These are phyloP conservation scores for Gentiana dahurica DNA, from an alignment of 257 asterid genomes.

Conservation along the genomic window DNA sequence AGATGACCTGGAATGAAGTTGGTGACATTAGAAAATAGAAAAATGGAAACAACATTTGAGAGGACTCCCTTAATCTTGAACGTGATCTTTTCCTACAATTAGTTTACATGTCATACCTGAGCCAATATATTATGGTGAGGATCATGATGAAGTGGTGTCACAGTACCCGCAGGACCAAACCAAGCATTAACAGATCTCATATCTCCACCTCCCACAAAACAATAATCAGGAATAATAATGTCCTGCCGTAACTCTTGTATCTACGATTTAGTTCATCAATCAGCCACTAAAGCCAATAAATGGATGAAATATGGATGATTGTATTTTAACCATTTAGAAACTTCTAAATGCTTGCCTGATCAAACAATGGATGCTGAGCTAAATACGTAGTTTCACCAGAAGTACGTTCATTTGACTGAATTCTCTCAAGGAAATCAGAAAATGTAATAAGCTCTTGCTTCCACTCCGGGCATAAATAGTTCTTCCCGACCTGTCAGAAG, in stretches of 20 bases:
- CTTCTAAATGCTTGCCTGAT: constrained; percentile 49
- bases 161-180: constrained; percentile 96
- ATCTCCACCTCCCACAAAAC: constrained; percentile 90
- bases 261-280: constrained; percentile 30
- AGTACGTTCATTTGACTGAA: constrained; percentile 31
- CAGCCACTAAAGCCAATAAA: constrained; percentile 6
- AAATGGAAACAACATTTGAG: not conserved
- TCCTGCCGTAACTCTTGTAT: constrained; percentile 81
- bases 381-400: constrained; percentile 47
- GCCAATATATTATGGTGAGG: constrained; percentile 98
- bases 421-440: constrained; percentile 84
- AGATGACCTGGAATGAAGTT: not conserved
- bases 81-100: not conserved
- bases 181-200: constrained; percentile 88
- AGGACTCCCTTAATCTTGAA: not conserved
- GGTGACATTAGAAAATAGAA: not conserved
- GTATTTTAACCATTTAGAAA: not conserved
- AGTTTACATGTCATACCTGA: constrained; percentile 47
- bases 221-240: constrained; percentile 84
- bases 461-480: constrained; percentile 55
- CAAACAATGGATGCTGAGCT: constrained; percentile 94
- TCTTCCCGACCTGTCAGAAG: constrained; percentile 44
- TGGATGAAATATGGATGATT: not conserved
- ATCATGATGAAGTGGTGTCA: constrained; percentile 95
- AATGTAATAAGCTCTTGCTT: constrained; percentile 82